Evolutionary conservation across 305 asterid species (phyloP).

Genomic region (Petunia hybrid): DNA sequence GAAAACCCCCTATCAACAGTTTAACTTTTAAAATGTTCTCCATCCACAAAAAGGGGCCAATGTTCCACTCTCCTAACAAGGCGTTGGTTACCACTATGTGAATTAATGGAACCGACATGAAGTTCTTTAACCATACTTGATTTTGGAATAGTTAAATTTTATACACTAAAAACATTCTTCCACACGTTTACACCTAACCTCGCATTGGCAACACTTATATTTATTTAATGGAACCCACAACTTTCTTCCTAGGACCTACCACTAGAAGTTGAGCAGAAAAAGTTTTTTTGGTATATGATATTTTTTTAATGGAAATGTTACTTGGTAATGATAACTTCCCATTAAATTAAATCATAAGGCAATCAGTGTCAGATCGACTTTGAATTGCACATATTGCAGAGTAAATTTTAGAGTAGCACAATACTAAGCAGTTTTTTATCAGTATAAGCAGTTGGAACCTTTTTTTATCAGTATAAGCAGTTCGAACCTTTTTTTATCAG

Average conservation of each 20-base stretch:
- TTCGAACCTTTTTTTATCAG: background rate
- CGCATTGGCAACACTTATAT: background rate
- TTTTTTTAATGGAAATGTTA: too few relatives aligned
- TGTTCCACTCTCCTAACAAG: background rate
- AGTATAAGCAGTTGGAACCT: too few relatives aligned
- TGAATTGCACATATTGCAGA: slow-evolving; percentile 3
- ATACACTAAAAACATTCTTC: slow-evolving; percentile 9
- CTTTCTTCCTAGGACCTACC: background rate
- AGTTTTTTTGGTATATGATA: too few relatives aligned
- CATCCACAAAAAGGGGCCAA: background rate
- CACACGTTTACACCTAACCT: background rate
- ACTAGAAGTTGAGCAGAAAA: too few relatives aligned
- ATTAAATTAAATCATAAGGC: too few relatives aligned
- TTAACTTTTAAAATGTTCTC: background rate
- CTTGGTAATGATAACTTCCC: too few relatives aligned
- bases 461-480: background rate
- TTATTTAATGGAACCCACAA: background rate
- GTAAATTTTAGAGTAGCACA: background rate
- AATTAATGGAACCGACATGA: background rate
- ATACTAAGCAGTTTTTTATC: background rate
- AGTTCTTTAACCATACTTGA: slow-evolving; percentile 18
- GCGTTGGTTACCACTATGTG: background rate
- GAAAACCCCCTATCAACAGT: background rate
- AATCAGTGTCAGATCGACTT: background rate
- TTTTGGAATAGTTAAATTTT: slow-evolving; percentile 14